Percentiles rank a stretch among this genome's conserved stretches.
phyloP scores from a whole-genome alignment of 192 early-diverging fungal species.

The Coemansia sp. region DNA sequence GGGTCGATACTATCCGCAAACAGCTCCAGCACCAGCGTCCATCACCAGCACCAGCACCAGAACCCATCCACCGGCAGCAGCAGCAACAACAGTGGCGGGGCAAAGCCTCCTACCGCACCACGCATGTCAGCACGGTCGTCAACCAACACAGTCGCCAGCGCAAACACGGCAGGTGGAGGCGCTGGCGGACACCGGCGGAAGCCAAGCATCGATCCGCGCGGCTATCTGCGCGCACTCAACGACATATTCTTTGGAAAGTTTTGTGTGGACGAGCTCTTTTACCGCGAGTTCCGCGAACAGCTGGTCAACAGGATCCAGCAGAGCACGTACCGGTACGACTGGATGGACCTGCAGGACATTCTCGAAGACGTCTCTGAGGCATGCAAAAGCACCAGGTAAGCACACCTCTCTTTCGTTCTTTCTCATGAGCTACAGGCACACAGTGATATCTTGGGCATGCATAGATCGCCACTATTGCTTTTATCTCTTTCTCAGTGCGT shows the following conservation, averaged over 20 bases:
- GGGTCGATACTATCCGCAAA: slow-evolving; percentile 25
- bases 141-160: slow-evolving; percentile 2
- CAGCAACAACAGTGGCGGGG: slow-evolving; percentile 9
- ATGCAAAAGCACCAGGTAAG: slow-evolving; percentile 53
- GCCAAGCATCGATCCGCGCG: slow-evolving; percentile 39
- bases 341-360: slow-evolving; percentile 43
- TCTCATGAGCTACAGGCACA: too few species aligned
- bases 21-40: slow-evolving; percentile 26
- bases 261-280: slow-evolving; percentile 55
- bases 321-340: slow-evolving; percentile 46
- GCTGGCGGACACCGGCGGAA: slow-evolving; percentile 30
- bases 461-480: neutral
- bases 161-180: neutral
- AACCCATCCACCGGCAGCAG: neutral
- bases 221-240: slow-evolving; percentile 47
- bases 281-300: slow-evolving; percentile 50
- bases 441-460: neutral
- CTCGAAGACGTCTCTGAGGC: slow-evolving; percentile 46
- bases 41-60: slow-evolving; percentile 29
- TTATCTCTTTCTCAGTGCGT: neutral
- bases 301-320: slow-evolving; percentile 51
- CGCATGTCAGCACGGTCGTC: slow-evolving; percentile 17
- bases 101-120: slow-evolving; percentile 7
- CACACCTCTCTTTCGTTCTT: too few species aligned
- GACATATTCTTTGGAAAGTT: slow-evolving; percentile 56